These are phyloP conservation scores for Diaporthe citriasiana DNA, from an alignment of 2,329 filamentous ascomycete species.

Conservation along the genomic window DNA sequence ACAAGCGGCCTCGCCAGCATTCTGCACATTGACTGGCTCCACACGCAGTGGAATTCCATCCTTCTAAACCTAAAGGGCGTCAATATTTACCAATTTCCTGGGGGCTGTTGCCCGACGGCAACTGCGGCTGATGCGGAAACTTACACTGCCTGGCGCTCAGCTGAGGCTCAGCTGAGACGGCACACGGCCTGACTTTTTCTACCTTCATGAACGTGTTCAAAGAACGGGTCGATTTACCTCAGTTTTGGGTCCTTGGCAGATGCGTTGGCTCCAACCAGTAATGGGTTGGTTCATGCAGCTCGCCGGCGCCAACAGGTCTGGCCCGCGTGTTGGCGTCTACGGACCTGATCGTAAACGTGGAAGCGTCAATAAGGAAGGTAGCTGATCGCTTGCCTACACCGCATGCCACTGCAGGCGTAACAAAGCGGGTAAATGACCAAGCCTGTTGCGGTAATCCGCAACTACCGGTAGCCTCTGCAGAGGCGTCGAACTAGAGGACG, in stretches of 20 bases:
- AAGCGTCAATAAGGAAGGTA: not conserved
- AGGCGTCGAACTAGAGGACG: conserved; percentile 25
- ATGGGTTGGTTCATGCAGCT: not conserved
- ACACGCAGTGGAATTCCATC: not conserved
- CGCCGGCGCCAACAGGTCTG: conserved; percentile 19
- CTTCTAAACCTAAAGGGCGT: not conserved
- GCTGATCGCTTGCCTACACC: not conserved
- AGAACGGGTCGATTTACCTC: not conserved
- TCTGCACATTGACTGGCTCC: not conserved
- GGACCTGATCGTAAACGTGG: not conserved
- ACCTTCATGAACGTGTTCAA: not conserved
- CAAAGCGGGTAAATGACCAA: not conserved
- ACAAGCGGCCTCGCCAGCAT: not conserved
- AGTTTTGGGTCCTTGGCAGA: not conserved
- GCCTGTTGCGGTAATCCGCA: not conserved
- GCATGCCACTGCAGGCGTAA: not conserved
- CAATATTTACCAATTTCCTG: not conserved
- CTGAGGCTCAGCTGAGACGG: conserved; percentile 2
- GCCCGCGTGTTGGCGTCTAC: not conserved
- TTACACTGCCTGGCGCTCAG: not conserved
- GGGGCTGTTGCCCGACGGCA: not conserved
- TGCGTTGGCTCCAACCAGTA: not conserved
- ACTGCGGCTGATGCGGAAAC: conserved; percentile 5
- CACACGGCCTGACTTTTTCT: not conserved
- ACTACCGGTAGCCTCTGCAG: not conserved